These are phyloP conservation scores for Backusella luteola DNA, from an alignment of 192 early-diverging fungal genomes.

Conservation along the genomic window DNA sequence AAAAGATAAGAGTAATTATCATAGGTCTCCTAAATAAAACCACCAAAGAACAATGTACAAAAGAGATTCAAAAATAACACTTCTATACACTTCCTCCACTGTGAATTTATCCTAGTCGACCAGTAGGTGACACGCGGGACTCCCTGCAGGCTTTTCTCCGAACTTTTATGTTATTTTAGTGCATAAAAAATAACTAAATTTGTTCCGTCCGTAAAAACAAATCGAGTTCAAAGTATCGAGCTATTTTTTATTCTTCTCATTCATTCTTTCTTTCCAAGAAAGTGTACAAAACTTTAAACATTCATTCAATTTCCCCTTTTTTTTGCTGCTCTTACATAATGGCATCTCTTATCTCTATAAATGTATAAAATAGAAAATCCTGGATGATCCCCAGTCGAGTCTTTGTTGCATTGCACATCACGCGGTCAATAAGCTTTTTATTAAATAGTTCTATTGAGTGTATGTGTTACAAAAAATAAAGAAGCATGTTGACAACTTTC, in stretches of 20 bases:
- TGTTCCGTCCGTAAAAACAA: neutral
- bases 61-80: neutral
- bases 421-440: conserved; percentile 2
- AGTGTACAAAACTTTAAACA: neutral
- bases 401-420: neutral
- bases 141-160: neutral
- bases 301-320: neutral
- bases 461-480: neutral
- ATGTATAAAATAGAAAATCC: neutral
- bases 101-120: neutral
- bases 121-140: neutral
- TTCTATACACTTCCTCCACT: neutral
- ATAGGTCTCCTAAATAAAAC: neutral
- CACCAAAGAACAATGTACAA: neutral
- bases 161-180: neutral
- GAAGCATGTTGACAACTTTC: neutral
- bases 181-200: neutral
- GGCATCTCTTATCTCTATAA: neutral
- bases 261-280: neutral
- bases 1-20: neutral
- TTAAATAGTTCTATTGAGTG: neutral
- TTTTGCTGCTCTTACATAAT: neutral
- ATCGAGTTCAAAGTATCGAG: neutral
- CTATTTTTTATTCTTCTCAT: neutral
- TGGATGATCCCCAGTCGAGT: neutral